phyloP scores from a whole-genome alignment of 2,329 filamentous ascomycete genomes.

The Penicillium olsonii region DNA sequence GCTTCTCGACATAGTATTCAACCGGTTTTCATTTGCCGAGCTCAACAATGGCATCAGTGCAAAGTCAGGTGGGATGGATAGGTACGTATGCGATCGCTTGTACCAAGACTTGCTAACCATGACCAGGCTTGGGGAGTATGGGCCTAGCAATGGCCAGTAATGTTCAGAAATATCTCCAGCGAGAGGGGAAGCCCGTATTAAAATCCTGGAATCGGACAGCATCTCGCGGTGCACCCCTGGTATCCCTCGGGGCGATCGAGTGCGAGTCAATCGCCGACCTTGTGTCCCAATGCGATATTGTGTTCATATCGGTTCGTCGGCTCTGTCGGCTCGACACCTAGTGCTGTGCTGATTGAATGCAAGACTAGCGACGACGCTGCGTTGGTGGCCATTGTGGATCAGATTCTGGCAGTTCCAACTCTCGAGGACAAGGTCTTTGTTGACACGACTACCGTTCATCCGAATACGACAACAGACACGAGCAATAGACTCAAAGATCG shows the following conservation, averaged over 20 bases:
- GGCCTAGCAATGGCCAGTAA: conserved; percentile 16
- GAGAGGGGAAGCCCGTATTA: background rate
- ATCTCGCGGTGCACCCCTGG: conserved; percentile 8
- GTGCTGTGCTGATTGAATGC: background rate
- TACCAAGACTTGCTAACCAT: background rate
- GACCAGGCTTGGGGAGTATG: conserved; percentile 14
- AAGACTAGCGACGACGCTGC: conserved; percentile 7
- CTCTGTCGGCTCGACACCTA: too few relatives aligned
- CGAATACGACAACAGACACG: conserved; percentile 8
- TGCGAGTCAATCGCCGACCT: conserved; percentile 8
- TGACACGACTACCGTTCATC: conserved; percentile 17
- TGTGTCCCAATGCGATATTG: conserved; percentile 8
- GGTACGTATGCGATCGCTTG: too few relatives aligned
- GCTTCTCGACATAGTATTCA: too few relatives aligned
- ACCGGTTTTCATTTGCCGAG: background rate
- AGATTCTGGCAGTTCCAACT: conserved; percentile 3
- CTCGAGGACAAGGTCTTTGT: conserved; percentile 9
- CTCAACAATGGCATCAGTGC: background rate
- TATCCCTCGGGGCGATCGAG: conserved; percentile 1
- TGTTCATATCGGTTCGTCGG: conserved; percentile 15
- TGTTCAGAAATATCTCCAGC: conserved; percentile 7
- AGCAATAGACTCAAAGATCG: background rate
- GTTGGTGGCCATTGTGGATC: conserved; percentile 1
- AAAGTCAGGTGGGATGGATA: conserved; percentile 9
- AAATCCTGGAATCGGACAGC: conserved; percentile 13